Evolutionary conservation across 2,329 filamentous ascomycete species (phyloP).

Genomic region (Bretziella fagacearum): DNA sequence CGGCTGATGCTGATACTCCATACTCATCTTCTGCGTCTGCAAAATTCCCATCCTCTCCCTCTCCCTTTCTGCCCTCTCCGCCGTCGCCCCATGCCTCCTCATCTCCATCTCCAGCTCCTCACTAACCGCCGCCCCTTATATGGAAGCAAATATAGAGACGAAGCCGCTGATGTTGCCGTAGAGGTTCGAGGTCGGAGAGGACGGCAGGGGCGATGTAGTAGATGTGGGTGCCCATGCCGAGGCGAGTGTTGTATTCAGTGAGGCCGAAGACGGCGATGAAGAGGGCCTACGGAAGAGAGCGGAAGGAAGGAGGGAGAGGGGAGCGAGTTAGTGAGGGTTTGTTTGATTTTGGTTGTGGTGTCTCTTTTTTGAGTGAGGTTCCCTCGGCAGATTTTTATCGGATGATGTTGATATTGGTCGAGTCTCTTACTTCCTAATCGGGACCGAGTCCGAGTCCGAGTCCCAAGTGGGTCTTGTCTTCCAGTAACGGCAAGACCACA

Average conservation of each 20-base stretch:
- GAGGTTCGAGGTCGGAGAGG: conserved; percentile 3
- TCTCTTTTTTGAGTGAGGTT: too few species aligned
- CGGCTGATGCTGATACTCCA: neutral
- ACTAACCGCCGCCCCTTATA: conserved; percentile 12
- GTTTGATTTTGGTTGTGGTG: too few species aligned
- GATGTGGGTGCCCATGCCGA: conserved; percentile 16
- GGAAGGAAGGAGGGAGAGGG: neutral
- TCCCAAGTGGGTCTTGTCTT: neutral
- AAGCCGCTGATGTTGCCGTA: conserved; percentile 17
- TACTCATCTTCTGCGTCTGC: neutral
- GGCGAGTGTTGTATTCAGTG: conserved; percentile 8
- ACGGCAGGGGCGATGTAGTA: conserved; percentile 9
- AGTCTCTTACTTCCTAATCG: neutral
- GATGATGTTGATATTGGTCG: neutral
- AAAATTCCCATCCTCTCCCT: neutral
- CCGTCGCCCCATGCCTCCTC: neutral
- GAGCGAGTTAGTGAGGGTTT: too few species aligned
- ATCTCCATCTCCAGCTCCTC: conserved; percentile 4
- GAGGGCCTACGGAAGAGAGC: conserved; percentile 7
- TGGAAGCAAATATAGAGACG: conserved; percentile 18
- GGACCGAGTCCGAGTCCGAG: neutral
- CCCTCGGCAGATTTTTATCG: too few species aligned
- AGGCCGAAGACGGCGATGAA: conserved; percentile 14
- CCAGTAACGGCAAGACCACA: neutral
- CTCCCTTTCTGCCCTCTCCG: neutral